These are phyloP conservation scores for Catharanthus roseus DNA, from an alignment of 257 asterid genomes.

Conservation along the genomic window DNA sequence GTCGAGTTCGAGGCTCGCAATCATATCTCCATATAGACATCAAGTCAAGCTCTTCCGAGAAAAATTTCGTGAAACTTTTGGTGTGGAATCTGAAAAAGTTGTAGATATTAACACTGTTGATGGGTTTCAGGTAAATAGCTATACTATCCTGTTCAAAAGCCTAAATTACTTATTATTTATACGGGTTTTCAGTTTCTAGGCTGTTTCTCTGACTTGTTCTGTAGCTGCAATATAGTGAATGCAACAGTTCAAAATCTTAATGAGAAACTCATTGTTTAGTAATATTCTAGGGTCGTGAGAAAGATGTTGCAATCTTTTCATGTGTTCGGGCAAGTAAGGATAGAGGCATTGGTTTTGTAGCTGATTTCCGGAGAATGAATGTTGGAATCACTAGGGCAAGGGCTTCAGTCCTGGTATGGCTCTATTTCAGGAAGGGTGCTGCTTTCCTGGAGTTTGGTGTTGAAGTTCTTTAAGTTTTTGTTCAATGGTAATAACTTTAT, in stretches of 20 bases:
- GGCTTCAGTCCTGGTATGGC: constrained; percentile 85
- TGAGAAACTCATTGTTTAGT: not conserved
- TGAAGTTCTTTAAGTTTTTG: not conserved
- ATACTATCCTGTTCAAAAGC: constrained; percentile 4
- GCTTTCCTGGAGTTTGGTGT: constrained; percentile 1
- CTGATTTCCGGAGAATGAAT: constrained; percentile 94
- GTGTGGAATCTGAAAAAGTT: constrained; percentile 62
- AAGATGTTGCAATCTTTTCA: constrained; percentile 91
- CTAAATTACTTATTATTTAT: constrained; percentile 5
- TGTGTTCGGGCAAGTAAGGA: constrained; percentile 81
- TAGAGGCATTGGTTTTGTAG: constrained; percentile 76
- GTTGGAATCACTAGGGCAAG: constrained; percentile 97
- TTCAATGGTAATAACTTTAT: not conserved
- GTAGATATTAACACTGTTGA: constrained; percentile 94
- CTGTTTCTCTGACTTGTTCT: constrained; percentile 1
- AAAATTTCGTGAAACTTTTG: constrained; percentile 58
- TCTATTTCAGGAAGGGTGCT: constrained; percentile 3
- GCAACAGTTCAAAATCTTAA: not conserved
- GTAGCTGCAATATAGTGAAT: not conserved
- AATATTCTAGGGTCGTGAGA: constrained; percentile 78
- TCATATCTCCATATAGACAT: constrained; percentile 78
- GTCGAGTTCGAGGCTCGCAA: constrained; percentile 73
- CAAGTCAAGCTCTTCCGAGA: constrained; percentile 83
- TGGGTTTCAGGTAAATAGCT: constrained; percentile 76
- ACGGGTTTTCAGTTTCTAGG: constrained; percentile 4